A percentile compares a stretch with the other conserved stretches of the same genome.
phyloP scores from a whole-genome alignment of 257 asterid species.

The Agastache rugosa region DNA sequence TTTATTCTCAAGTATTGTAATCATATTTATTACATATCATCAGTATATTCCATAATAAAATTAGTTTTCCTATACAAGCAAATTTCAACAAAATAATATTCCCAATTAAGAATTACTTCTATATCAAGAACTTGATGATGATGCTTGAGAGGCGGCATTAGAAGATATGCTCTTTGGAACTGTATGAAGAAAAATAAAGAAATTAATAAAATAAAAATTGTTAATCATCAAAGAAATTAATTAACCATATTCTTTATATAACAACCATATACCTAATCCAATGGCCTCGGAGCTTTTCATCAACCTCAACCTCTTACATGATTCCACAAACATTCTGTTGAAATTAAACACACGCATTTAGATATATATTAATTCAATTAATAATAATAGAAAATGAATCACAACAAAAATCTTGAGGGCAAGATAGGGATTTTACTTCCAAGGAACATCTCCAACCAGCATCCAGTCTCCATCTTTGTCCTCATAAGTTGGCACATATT shows the following conservation, averaged over 20 bases:
- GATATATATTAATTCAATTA: background rate
- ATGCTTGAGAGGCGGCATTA: conserved; percentile 45
- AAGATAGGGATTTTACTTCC: conserved; percentile 47
- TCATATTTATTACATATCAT: background rate
- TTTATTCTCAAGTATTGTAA: background rate
- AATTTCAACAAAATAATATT: conserved; percentile 30
- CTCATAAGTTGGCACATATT: conserved; percentile 66
- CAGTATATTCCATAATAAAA: background rate
- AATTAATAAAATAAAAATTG: background rate
- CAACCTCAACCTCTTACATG: conserved; percentile 72
- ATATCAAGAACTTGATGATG: conserved; percentile 36
- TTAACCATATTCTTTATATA: no score
- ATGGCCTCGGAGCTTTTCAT: conserved; percentile 58
- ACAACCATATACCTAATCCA: conserved; percentile 33
- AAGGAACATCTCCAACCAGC: conserved; percentile 83
- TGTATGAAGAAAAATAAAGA: conserved; percentile 12
- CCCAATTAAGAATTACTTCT: conserved; percentile 24
- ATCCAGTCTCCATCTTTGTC: conserved; percentile 84
- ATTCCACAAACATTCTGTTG: conserved; percentile 69
- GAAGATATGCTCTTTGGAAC: conserved; percentile 45
- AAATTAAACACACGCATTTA: conserved; percentile 7
- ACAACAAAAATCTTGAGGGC: background rate
- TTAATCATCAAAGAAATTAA: background rate
- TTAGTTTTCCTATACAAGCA: conserved; percentile 35
- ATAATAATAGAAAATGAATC: background rate